phyloP scores from a whole-genome alignment of 176 grass and related monocot species.

The Microstegium vimineum region DNA sequence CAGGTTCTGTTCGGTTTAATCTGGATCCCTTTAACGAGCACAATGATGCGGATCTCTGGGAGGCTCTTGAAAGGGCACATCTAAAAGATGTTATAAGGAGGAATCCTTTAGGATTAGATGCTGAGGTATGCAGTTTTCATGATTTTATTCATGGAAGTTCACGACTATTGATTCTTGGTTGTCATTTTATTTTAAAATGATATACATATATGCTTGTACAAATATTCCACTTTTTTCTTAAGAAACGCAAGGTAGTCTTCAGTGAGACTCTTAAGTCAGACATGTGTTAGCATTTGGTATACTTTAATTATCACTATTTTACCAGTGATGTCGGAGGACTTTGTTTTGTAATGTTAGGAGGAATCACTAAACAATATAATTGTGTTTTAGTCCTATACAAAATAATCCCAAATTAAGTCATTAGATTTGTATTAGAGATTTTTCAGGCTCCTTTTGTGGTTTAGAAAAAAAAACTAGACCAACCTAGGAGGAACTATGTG shows the following conservation, averaged over 20 bases:
- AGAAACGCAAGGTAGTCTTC: not conserved
- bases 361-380: conserved; percentile 13
- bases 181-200: conserved; percentile 2
- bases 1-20: conserved; percentile 97
- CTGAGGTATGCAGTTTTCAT: conserved; percentile 62
- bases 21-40: conserved; percentile 98
- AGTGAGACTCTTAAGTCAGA: not conserved
- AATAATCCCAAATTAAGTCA: not conserved
- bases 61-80: conserved; percentile 96
- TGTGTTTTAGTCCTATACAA: not conserved
- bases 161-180: not conserved
- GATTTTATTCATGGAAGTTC: conserved; percentile 11
- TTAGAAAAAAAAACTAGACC: not conserved
- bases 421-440: not conserved
- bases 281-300: conserved; percentile 8
- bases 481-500: not conserved
- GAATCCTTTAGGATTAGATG: conserved; percentile 85
- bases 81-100: conserved; percentile 91
- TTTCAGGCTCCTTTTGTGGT: not conserved
- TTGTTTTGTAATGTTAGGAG: not conserved
- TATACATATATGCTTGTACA: not conserved
- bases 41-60: conserved; percentile 98
- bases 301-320: not conserved
- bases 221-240: not conserved
- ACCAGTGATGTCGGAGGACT: not conserved